Base-by-base conservation (phyloP, 148 eudicot genomes). In the Rhododendron mucronatum region DNA sequence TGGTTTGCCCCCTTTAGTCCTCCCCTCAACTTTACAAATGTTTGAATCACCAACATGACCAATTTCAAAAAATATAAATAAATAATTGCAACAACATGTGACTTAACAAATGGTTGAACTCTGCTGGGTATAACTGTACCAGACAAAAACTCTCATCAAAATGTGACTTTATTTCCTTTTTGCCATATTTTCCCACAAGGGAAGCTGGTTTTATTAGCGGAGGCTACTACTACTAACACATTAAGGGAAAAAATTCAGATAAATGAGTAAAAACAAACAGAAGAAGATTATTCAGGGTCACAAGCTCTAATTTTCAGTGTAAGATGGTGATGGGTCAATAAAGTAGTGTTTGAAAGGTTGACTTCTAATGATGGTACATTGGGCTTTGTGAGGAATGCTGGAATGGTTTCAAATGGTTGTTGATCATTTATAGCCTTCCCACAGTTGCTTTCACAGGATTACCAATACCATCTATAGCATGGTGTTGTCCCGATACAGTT, bases 271-370 rank as follows among this genome's bases (percentile, higher is more conserved):
- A 84, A 84, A 85, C 85, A 80, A 41, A 28, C 53, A 83, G 71
- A 73, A 59, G 85, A 63, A 63, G 83, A 85, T 44, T 80, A 79
- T 81, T 53, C 84, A 33, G 88, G 86, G 59, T 71, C 26, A 89
- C 39, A 77, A 85, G 77, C 57, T 80, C 80, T 78, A 71, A 85
- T 88, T 87, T 89, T 91, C 92, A 87, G 92, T 85, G 91, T 86
- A 48, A 85, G 93, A 93, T 90, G 91, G 87, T 91, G 93, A 91
- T 91, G 87, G 88, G 89, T 91, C 93, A 91, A 91, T 57, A 82
- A 78, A 87, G 88, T 80, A 65, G 81, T 85, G 82, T 51, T 84
- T 88, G 81, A 88, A 80, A 67, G 84, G 79, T 35, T 75, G 79
- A 75, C 79, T 39, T 75, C 45, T 75, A 39, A 39, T 75, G 47